Evolutionary conservation across 257 asterid genomes (phyloP).

Genomic region (Primulina tabacum): DNA sequence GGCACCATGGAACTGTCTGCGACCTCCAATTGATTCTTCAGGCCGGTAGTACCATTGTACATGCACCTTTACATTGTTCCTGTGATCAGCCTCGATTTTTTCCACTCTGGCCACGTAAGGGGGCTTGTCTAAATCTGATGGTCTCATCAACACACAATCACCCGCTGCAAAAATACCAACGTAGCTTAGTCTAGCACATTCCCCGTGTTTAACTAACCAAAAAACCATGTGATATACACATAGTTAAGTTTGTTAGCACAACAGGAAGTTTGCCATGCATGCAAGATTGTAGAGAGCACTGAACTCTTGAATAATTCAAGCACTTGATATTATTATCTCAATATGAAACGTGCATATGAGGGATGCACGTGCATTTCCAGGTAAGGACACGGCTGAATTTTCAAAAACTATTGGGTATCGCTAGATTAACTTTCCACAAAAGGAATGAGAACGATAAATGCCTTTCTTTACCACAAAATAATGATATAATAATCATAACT

Average conservation of each 20-base stretch:
- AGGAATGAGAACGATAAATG: neutral
- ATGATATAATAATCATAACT: neutral
- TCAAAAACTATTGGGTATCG: neutral
- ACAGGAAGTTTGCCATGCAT: neutral
- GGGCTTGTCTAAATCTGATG: constrained; percentile 55
- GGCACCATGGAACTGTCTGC: constrained; percentile 74
- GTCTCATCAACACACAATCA: constrained; percentile 69
- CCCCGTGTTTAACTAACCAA: neutral
- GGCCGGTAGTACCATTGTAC: constrained; percentile 78
- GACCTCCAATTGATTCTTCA: constrained; percentile 70
- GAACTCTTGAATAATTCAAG: neutral
- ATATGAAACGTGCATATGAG: neutral
- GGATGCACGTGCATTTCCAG: neutral
- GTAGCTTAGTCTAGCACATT: constrained; percentile 4
- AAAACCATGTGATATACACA: neutral
- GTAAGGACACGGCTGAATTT: neutral
- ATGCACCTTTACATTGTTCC: constrained; percentile 58
- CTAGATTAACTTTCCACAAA: neutral
- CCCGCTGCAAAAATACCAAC: constrained; percentile 46
- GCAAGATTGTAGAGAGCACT: neutral
- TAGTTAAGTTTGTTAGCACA: neutral
- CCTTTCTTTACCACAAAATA: too few species aligned
- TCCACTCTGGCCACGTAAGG: constrained; percentile 68
- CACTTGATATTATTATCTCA: too few species aligned
- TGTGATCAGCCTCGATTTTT: constrained; percentile 58